Evolutionary conservation across 305 asterid species (phyloP), one percentile per base, ranked within the genome.

Genomic region (Solanum aculeatissimum): DNA sequence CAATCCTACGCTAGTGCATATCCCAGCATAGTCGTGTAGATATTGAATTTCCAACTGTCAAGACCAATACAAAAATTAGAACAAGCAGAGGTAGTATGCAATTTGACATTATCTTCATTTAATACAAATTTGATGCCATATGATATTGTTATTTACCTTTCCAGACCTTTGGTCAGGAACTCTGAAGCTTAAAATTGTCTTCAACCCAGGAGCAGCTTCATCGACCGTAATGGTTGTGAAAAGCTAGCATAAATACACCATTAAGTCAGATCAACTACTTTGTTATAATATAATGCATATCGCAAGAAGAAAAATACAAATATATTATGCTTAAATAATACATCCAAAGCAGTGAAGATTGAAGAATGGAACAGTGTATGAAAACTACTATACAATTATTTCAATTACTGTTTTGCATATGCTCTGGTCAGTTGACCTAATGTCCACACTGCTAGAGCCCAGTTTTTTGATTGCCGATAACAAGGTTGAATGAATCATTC

Each of bases 131-230:
- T 51, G 13, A 32, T 78, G 45, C 8, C 63, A 68, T 10, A 45
- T 66, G 42, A 58, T 19, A 62, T n/a, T 60, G 45, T 9, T 29
- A 21, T 83, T 88, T 83, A 93, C 98, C 95, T 92, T 95, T 83
- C 97, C 97, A 81, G 98, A 93, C 86, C 93, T 91, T 82, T 93
- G 97, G 80, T 93, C 98, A 65, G 98, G 98, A 80, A 93, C 97
- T 89, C 86, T 95, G 80, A 93, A 92, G 92, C 91, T 92, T 47
- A 95, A 83, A 84, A 95, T 95, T 14, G 97, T 82, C 92, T 95
- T 95, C 88, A 93, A 45, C 63, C 98, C 98, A 83, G 98, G 98
- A 63, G 93, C 87, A 84, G 97, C 90, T 84, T 95, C 97, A 85
- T 93, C 92, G 58, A 95, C 81, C 1, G 97, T 92, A 68, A 95